phyloP scores from a whole-genome alignment of 306 rosid species.

The Ormosia semicastrata region DNA sequence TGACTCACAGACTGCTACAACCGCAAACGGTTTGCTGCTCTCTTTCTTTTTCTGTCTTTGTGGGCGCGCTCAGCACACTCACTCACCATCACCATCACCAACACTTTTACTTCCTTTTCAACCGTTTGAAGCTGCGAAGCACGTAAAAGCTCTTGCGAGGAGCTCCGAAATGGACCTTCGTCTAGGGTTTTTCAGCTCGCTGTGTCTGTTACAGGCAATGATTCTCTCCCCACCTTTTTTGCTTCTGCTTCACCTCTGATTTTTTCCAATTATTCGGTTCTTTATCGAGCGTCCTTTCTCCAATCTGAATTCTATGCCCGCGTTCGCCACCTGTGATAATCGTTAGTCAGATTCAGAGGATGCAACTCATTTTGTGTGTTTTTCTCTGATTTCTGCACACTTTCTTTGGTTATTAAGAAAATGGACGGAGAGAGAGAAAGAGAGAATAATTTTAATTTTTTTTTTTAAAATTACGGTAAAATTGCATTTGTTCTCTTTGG shows the following conservation, averaged over 20 bases:
- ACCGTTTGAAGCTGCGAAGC: neutral
- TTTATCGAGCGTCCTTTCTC: neutral
- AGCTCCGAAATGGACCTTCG: constrained; percentile 45
- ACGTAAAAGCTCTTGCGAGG: neutral
- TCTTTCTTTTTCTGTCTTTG: neutral
- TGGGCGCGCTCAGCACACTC: neutral
- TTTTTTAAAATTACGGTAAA: neutral
- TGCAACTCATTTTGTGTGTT: neutral
- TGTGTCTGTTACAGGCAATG: constrained; percentile 65
- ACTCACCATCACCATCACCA: neutral
- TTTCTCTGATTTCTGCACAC: neutral
- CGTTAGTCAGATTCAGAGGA: neutral
- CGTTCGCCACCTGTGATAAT: neutral
- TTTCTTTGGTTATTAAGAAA: neutral
- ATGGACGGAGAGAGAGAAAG: neutral
- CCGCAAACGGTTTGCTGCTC: constrained; percentile 37
- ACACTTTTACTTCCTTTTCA: neutral
- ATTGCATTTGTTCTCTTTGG: neutral
- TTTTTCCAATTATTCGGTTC: neutral
- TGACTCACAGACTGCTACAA: neutral
- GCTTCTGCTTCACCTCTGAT: neutral
- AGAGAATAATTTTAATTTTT: neutral
- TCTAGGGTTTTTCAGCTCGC: constrained; percentile 30
- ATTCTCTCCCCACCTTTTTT: neutral
- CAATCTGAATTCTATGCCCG: neutral